Evolutionary conservation across 352 stramenopile genomes (phyloP), one percentile per base, ranked within the genome.

Genomic region (Vaucheria bursata): DNA sequence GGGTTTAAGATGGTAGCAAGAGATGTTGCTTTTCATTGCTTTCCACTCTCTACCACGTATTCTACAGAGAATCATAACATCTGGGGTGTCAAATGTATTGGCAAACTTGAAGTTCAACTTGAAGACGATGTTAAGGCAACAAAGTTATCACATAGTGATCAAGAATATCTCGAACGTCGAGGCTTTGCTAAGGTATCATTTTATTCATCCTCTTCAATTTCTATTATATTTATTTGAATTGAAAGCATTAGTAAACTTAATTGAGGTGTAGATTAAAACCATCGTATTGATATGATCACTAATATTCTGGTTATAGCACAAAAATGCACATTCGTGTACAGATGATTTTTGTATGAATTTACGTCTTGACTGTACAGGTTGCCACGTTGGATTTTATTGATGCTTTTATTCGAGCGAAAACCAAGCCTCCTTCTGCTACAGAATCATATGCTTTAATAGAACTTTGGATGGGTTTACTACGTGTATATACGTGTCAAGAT

Each of bases 351-450:
- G n/a, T n/a, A n/a, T n/a, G n/a, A n/a, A n/a, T n/a, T n/a, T n/a
- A n/a, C n/a, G n/a, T n/a, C n/a, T n/a, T n/a, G n/a, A n/a, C n/a
- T 69, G 59, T 67, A 37, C 64, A 83, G 78, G 80, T 83, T n/a
- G 78, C 78, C 7, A 83, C 78, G 4, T 73, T 83, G n/a, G 78
- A 83, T 39, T 83, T 83, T 52, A 73, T 75, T 40, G 78, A 83
- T 68, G 78, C 78, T 12, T 83, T 83, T 33, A 32, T 83, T n/a
- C 53, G 78, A 32, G 79, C 73, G 25, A 64, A 69, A 37, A 67
- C 76, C 32, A 31, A 35, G 3, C 78, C 78, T 71, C 31, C 64
- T 71, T 45, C 6, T 6, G 33, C 40, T 1, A 25, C 31, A 7
- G 78, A 83, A 38, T 40, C 78, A 6, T 83, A 78, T 29, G 52